phyloP scores from a whole-genome alignment of 225 moss, liverwort and hornwort genomes.

The Sphagnum contortum region DNA sequence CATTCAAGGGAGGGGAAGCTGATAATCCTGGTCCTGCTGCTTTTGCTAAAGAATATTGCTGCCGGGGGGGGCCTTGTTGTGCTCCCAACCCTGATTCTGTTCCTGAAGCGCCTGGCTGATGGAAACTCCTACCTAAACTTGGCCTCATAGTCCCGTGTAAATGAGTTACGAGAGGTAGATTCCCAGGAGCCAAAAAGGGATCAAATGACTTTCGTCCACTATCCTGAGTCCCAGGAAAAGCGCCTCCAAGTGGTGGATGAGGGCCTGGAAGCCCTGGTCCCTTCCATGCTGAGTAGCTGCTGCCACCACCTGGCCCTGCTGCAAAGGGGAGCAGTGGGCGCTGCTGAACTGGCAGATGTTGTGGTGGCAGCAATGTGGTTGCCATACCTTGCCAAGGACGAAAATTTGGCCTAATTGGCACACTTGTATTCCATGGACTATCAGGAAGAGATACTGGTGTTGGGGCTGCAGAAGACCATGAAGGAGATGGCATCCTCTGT shows the following conservation, averaged over 20 bases:
- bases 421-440: neutral
- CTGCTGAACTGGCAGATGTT: neutral
- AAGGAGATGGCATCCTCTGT: neutral
- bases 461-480: constrained; percentile 1
- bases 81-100: no score
- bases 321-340: neutral
- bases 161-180: neutral
- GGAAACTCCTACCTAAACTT: neutral
- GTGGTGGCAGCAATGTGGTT: constrained; percentile 9
- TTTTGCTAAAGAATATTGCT: constrained; percentile 1
- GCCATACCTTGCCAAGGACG: constrained; percentile 12
- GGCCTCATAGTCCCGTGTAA: neutral
- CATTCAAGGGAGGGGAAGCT: neutral
- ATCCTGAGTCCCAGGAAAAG: neutral
- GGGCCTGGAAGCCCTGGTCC: neutral
- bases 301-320: constrained; percentile 7
- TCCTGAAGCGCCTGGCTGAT: no score
- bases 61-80: constrained; percentile 1
- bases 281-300: neutral
- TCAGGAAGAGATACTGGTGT: neutral
- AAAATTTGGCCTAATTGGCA: neutral
- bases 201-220: constrained; percentile 2
- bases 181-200: constrained; percentile 4
- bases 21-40: neutral
- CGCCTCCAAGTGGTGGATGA: neutral